Evolutionary conservation across 176 grass and related monocot genomes (phyloP), one percentile per base, ranked within the genome.

Genomic region (Eleusine indica): DNA sequence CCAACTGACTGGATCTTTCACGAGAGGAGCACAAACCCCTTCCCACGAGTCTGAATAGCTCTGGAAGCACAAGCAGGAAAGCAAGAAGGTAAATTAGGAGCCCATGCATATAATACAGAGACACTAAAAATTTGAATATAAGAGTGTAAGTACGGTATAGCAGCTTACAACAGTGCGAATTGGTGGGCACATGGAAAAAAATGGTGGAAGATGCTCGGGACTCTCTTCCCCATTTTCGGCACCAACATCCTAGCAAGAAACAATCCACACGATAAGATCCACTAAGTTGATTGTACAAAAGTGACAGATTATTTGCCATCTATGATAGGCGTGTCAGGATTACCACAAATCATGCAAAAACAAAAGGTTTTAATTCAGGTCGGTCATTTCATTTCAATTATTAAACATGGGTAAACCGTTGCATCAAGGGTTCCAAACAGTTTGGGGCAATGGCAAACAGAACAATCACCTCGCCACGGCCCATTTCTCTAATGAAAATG

Each of bases 41-140:
- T 75, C 84, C 84, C 88, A 90, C 7, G 84, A 79, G 74, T 83
- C 64, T 37, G 84, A 79, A 74, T 63, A 63, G 49, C 68, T 83
- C 80, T 90, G 60, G 12, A 52, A 67, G 19, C 68, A 90, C 8
- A 78, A 48, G 6, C 13, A 82, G 69, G 3, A n/a, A 74, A 72
- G 25, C 11, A 0, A 73, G 22, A 2, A 2, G 58, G 0, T 15
- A 73, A 60, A 39, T 82, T 78, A 78, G 51, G 40, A 65, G 18
- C 29, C 22, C 48, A 30, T 69, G 41, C 32, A 70, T 39, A 22
- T 68, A 56, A 47, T 22, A 42, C 4, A 56, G 69, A 10, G 0
- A 15, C n/a, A 60, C 15, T 9, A 43, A 18, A 57, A 14, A 69
- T 46, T 35, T 69, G 9, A 7, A 68, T 30, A 68, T 30, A 76